Conservation (phyloP, 2,329 filamentous ascomycete species). For the Cercospora berteroae region DNA sequence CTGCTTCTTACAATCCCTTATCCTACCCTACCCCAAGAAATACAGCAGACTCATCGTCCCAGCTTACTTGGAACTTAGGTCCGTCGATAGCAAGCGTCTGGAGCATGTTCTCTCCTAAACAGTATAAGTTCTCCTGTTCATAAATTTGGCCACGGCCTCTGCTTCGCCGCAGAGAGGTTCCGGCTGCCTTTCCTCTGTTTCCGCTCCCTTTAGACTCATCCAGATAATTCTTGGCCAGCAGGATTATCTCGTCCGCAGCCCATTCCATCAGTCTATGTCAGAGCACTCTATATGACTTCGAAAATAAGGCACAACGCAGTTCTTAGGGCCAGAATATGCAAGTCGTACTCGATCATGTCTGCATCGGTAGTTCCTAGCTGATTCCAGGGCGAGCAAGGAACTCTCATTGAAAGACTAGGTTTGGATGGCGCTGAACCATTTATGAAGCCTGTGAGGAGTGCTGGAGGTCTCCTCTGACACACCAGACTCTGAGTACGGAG, state of each 20-base stretch:
- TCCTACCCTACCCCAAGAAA: not conserved
- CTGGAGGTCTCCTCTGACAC: not conserved
- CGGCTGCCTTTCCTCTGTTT: not conserved
- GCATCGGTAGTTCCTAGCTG: not conserved
- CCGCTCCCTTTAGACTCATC: not conserved
- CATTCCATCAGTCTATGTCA: not conserved
- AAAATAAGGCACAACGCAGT: not conserved
- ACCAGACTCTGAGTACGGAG: not conserved
- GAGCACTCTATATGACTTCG: not conserved
- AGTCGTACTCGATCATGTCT: not conserved
- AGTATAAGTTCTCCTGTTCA: not conserved
- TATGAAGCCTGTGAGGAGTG: not conserved
- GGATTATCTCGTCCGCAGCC: not conserved
- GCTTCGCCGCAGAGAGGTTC: not conserved
- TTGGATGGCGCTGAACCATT: not conserved
- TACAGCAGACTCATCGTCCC: not conserved
- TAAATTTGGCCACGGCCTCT: not conserved
- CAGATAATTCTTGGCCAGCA: not conserved
- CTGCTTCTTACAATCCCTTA: not conserved
- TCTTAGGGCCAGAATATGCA: not conserved
- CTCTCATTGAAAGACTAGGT: not conserved
- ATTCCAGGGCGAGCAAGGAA: not conserved
- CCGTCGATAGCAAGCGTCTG: not conserved
- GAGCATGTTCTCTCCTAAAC: not conserved
- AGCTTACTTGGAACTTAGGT: not conserved